Percentiles rank a stretch among this genome's conserved stretches.
phyloP scores from a whole-genome alignment of 768 basidiomycete species.

The Solioccasus polychromus region DNA sequence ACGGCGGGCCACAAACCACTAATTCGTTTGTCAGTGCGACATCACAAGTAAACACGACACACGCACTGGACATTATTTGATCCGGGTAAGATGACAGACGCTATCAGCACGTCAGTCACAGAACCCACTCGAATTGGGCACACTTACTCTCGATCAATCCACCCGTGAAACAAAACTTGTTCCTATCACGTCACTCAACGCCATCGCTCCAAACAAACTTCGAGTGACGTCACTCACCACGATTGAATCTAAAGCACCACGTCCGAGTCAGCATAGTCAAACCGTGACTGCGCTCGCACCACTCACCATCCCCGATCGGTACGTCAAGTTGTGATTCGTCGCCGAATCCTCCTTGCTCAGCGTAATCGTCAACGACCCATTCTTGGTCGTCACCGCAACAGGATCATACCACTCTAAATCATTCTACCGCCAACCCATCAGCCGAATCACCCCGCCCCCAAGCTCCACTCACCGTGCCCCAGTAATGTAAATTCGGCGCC shows the following conservation, averaged over 20 bases:
- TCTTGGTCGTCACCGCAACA: constrained; percentile 44
- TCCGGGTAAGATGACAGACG: constrained; percentile 42
- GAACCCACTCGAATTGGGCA: neutral
- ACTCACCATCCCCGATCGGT: constrained; percentile 40
- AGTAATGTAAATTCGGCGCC: constrained; percentile 60
- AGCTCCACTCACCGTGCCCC: constrained; percentile 47
- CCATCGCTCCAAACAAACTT: neutral
- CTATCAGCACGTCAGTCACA: constrained; percentile 18
- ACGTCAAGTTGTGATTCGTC: constrained; percentile 46
- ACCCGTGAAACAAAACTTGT: constrained; percentile 80
- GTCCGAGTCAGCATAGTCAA: constrained; percentile 22
- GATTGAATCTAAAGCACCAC: constrained; percentile 24
- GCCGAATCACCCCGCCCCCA: neutral
- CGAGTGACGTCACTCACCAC: constrained; percentile 17
- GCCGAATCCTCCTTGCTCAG: constrained; percentile 41
- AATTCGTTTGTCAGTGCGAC: constrained; percentile 7
- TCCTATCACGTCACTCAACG: constrained; percentile 31
- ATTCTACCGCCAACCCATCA: constrained; percentile 17
- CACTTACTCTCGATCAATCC: constrained; percentile 56
- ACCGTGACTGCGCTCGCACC: neutral
- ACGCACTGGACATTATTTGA: constrained; percentile 36
- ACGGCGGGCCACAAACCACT: constrained; percentile 51
- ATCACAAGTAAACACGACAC: neutral
- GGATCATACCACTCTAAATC: constrained; percentile 65
- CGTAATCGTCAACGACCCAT: constrained; percentile 50